Evolutionary conservation across 2,329 filamentous ascomycete species (phyloP).

Genomic region (Calonectria naviculata): DNA sequence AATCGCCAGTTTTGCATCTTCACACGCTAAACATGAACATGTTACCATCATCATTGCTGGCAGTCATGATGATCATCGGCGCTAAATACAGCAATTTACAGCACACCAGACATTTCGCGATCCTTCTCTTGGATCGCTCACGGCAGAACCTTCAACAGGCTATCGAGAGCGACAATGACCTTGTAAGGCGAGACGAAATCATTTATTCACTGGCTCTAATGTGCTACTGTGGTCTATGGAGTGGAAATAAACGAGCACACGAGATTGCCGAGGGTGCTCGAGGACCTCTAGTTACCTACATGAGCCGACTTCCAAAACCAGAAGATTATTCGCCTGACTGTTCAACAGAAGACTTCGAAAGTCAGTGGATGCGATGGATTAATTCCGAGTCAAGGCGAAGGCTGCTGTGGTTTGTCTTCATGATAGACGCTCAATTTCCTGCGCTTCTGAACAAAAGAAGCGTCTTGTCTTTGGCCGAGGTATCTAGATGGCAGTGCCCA

Average conservation of each 20-base stretch:
- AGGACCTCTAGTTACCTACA: not conserved
- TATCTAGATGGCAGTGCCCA: not conserved
- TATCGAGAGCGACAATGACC: not conserved
- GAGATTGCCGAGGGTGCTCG: not conserved
- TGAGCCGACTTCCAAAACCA: not conserved
- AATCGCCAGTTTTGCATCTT: not conserved
- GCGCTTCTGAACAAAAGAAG: not conserved
- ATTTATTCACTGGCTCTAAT: not conserved
- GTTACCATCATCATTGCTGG: not conserved
- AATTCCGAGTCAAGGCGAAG: not conserved
- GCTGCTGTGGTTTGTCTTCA: not conserved
- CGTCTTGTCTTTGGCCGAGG: not conserved
- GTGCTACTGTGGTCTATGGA: constrained; percentile 1
- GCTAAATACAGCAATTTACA: constrained; percentile 6
- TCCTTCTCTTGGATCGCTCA: not conserved
- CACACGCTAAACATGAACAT: not conserved
- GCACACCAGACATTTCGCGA: not conserved
- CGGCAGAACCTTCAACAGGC: not conserved
- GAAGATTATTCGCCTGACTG: not conserved
- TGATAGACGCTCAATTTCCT: not conserved
- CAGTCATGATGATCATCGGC: not conserved
- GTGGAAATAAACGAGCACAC: constrained; percentile 1
- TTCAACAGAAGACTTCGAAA: not conserved
- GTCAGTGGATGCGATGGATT: not conserved
- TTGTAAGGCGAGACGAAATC: not conserved